A percentile compares a stretch with the other conserved stretches of the same genome.
Evolutionary conservation across 2,329 filamentous ascomycete genomes (phyloP).

Genomic region (Fusarium begoniae): DNA sequence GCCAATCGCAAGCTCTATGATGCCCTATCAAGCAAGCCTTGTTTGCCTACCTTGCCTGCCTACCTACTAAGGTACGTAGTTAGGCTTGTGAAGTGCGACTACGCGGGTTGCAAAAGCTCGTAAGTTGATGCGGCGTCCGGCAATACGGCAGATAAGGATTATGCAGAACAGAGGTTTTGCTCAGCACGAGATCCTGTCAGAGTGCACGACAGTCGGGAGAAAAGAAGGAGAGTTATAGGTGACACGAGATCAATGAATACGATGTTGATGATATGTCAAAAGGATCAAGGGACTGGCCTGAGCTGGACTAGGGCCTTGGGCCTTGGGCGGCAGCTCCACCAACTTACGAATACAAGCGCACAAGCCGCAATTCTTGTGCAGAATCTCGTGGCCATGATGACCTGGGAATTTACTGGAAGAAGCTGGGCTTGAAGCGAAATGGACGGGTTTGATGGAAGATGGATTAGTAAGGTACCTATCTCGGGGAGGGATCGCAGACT

Average conservation of each 20-base stretch:
- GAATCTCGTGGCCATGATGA: slow-evolving; percentile 2
- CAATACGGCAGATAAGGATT: slow-evolving; percentile 25
- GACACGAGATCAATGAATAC: slow-evolving; percentile 41
- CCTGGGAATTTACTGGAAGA: background rate
- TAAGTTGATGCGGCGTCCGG: slow-evolving; percentile 6
- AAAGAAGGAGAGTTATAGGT: slow-evolving; percentile 25
- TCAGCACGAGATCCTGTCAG: background rate
- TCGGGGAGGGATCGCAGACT: background rate
- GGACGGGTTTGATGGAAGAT: background rate
- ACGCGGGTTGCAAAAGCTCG: background rate
- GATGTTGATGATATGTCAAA: slow-evolving; percentile 23
- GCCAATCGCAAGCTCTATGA: slow-evolving; percentile 20
- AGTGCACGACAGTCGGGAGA: slow-evolving; percentile 5
- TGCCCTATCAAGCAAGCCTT: slow-evolving; percentile 2
- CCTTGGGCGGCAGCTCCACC: background rate
- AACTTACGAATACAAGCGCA: slow-evolving; percentile 12
- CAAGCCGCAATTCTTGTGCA: background rate
- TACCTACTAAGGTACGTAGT: background rate
- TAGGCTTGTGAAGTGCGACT: slow-evolving; percentile 8
- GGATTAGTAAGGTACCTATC: background rate
- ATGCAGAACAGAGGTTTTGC: background rate
- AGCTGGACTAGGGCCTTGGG: background rate
- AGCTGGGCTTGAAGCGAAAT: slow-evolving; percentile 9
- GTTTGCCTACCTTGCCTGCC: background rate
- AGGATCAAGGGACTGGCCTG: slow-evolving; percentile 17